These are phyloP conservation scores for Nicotiana otophora DNA, from an alignment of 257 asterid species.

Conservation along the genomic window DNA sequence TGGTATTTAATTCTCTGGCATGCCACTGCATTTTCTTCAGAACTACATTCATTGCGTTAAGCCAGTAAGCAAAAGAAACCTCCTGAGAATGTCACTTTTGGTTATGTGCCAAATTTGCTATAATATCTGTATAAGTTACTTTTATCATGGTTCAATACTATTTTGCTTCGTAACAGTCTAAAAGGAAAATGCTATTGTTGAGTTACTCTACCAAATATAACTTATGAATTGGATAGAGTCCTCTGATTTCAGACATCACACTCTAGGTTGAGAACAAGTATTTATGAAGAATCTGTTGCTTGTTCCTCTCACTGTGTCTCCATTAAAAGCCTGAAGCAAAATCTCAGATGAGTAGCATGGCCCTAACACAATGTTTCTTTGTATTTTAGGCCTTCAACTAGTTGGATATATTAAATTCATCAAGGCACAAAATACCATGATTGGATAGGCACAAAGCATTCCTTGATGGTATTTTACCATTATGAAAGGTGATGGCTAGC, in stretches of 20 bases:
- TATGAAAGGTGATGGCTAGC: background rate
- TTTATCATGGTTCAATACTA: background rate
- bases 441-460: background rate
- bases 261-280: background rate
- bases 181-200: background rate
- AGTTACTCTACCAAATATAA: background rate
- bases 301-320: background rate
- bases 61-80: background rate
- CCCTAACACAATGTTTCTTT: background rate
- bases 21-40: background rate
- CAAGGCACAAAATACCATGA: background rate
- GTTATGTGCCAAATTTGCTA: background rate
- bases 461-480: background rate
- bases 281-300: background rate
- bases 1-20: slow-evolving; percentile 8
- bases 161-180: background rate
- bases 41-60: slow-evolving; percentile 1
- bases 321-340: background rate
- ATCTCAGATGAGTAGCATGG: background rate
- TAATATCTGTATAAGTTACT: background rate
- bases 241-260: background rate
- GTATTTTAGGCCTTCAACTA: background rate
- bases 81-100: background rate
- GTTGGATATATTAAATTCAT: background rate
- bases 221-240: background rate